phyloP scores from a whole-genome alignment of 352 stramenopile species.

The Peronosclerospora sorghi region DNA sequence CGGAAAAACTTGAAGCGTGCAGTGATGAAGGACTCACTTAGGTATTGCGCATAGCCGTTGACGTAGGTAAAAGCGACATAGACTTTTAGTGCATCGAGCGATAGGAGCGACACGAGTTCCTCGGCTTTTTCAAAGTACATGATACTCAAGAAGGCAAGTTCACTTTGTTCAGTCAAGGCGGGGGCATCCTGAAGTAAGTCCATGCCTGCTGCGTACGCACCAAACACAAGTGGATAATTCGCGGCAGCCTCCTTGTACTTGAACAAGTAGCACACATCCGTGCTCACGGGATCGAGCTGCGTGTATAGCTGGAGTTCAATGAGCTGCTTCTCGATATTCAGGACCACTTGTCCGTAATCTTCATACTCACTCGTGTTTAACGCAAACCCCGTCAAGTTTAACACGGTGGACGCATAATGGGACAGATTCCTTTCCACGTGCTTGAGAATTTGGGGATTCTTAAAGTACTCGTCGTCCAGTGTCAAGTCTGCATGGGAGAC shows the following conservation, averaged over 20 bases:
- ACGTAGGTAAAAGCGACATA: conserved; percentile 39
- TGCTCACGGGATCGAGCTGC: conserved; percentile 10
- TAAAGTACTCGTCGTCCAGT: conserved; percentile 84
- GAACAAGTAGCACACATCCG: conserved; percentile 62
- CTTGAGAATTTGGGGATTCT: conserved; percentile 40
- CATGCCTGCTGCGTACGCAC: conserved; percentile 31
- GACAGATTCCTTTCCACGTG: conserved; percentile 24
- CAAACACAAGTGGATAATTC: conserved; percentile 46
- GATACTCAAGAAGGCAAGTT: conserved; percentile 37
- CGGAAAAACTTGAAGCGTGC: conserved; percentile 84
- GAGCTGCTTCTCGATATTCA: conserved; percentile 18
- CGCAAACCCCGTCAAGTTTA: conserved; percentile 24
- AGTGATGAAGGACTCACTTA: conserved; percentile 60
- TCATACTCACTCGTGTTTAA: conserved; percentile 13
- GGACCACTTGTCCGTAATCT: conserved; percentile 15
- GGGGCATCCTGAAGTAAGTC: conserved; percentile 26
- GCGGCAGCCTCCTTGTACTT: conserved; percentile 34
- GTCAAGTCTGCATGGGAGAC: conserved; percentile 62
- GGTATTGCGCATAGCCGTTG: conserved; percentile 19
- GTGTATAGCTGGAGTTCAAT: conserved; percentile 23
- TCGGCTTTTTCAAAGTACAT: conserved; percentile 42
- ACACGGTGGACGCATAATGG: conserved; percentile 27
- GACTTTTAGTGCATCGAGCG: conserved; percentile 32
- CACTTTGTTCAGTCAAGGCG: conserved; percentile 21
- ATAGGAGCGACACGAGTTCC: conserved; percentile 18